Base-by-base conservation (phyloP, 495 filamentous ascomycete genomes). In the Lindgomyces ingoldianus region DNA sequence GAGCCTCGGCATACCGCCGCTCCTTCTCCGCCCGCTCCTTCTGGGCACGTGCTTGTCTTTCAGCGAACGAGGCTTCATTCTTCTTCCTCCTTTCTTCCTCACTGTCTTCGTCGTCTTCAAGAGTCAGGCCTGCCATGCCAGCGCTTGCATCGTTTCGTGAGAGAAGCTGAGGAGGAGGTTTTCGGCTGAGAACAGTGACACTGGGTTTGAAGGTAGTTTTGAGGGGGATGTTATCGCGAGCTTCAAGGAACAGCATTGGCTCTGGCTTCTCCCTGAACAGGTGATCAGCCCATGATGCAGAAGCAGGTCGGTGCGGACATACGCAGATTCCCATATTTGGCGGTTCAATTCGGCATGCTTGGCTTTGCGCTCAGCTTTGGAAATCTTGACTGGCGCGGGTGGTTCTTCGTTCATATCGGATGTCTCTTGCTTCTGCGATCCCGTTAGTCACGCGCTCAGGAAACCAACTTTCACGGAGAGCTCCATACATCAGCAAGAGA, bases 251-350 rank as follows among this genome's bases (percentile, higher is more conserved):
- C 74, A 90, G 87, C 67, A 86, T 84, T 47, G 83, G 85, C 62
- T 90, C 83, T 19, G 84, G 82, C 19, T 83, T 73, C 72, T 87
- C 84, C 46, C 80, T 87, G 26, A 10, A 14, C 16, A 16, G 8
- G 11, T 11, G 47, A 36, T 68, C 14, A 69, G 57, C 52, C 53
- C 33, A 9, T 25, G n/a, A 30, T 2, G 75, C 36, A 63, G 76
- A 19, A 14, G 74, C 22, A 75, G 70, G 3, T 69, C 60, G 39
- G n/a, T 10, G 27, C 14, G 4, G 48, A 80, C 85, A 59, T 86
- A 94, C 87, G 93, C 93, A 75, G 90, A 85, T 59, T 92, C 85
- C 93, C 93, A 97, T 54, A 97, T 74, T 76, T 89, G 86, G 65
- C 85, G 85, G 71, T 96, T 93, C 53, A 85, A 84, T 69, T 95